Base-by-base conservation (phyloP, 2,329 filamentous ascomycete species). In the Aschersonia sp. region DNA sequence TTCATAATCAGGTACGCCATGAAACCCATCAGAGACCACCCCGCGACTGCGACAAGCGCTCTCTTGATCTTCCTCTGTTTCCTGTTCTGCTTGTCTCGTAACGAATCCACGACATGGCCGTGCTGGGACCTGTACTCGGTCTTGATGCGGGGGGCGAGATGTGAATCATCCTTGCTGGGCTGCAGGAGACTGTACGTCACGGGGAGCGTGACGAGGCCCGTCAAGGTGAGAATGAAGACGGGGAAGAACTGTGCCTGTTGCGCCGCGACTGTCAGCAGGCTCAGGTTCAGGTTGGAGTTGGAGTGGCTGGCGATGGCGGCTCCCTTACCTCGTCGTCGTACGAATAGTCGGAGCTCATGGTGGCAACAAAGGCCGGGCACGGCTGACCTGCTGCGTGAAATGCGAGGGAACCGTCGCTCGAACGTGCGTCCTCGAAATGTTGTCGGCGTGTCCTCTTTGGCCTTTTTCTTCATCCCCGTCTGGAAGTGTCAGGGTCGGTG, bases 151-250 rank as follows among this genome's bases (percentile, higher is more conserved):
- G 85, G 80, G 52, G 88, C 88, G 50, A 85, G 84, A 55, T 81
- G 84, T 62, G 88, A 83, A 54, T 87, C 79, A 58, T 88, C 71
- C 54, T 71, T 86, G 64, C 77, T 84, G 43, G 87, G 81, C 62
- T 83, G 84, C 59, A 95, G 74, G 56, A 95, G 80, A 54, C 81
- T 85, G 68, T 94, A 95, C 58, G 90, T 94, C 59, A 94, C 76
- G 52, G 90, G 89, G 50, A 95, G 69, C 35, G 92, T 95, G 66
- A 95, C 77, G 55, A 98, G 79, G 60, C 83, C 81, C 52, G 84
- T 81, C 59, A 97, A 76, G 42, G 89, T 95, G 62, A 95, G 81
- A 68, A 97, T 83, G 73, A 98, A 98, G 77, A 94, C 95, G 56
- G 94, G 92, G 74, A 95, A 98, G 73, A 95, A 95, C 77, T 95